Evolutionary conservation across 192 early-diverging fungal species (phyloP).

Genomic region (Gryganskiella cystojenkinii): DNA sequence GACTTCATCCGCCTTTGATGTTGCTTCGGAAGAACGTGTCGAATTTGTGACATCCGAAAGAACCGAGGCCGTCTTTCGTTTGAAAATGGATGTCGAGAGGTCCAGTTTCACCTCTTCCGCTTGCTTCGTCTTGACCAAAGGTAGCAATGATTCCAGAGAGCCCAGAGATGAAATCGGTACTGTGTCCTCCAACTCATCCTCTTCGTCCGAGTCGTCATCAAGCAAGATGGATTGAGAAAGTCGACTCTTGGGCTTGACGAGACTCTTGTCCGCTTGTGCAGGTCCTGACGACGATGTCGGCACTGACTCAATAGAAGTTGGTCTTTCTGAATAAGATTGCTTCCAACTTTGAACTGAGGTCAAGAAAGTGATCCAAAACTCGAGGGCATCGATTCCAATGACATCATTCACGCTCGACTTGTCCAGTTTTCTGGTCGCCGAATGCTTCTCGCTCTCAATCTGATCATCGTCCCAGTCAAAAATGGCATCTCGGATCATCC

Average conservation of each 20-base stretch:
- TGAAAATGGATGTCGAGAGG: not conserved
- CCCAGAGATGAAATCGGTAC: too few relatives aligned
- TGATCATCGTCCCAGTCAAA: constrained; percentile 40
- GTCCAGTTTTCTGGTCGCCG: constrained; percentile 51
- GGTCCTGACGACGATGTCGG: too few relatives aligned
- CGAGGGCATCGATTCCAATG: constrained; percentile 31
- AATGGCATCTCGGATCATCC: constrained; percentile 49
- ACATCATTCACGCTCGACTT: constrained; percentile 58
- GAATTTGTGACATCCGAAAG: not conserved
- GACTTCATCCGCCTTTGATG: too few relatives aligned
- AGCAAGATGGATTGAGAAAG: constrained; percentile 17
- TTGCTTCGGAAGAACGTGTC: not conserved
- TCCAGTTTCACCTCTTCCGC: too few relatives aligned
- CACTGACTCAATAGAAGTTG: too few relatives aligned
- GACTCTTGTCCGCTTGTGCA: not conserved
- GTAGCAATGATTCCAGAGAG: too few relatives aligned
- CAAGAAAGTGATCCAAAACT: constrained; percentile 56
- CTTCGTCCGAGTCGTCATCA: constrained; percentile 38
- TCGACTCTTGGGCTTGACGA: constrained; percentile 8
- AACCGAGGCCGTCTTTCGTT: not conserved
- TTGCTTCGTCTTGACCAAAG: too few relatives aligned
- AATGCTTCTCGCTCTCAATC: constrained; percentile 32
- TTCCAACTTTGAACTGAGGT: constrained; percentile 29
- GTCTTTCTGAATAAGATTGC: too few relatives aligned
- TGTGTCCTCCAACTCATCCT: not conserved